Base-by-base conservation (phyloP, 495 filamentous ascomycete species). In the Venustampulla echinocandica region DNA sequence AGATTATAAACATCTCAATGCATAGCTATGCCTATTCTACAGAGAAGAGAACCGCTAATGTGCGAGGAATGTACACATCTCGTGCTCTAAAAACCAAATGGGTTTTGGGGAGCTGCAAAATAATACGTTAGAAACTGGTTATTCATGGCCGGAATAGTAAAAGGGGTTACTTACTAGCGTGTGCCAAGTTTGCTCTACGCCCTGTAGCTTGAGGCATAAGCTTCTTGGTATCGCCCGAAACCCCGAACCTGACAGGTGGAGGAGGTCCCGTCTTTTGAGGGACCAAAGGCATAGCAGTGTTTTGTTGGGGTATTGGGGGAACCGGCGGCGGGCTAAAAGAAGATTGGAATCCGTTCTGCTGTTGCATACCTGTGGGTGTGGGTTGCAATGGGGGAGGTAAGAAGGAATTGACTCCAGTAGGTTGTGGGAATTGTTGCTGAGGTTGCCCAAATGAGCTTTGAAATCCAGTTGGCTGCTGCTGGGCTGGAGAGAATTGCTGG, bases 201-300 rank as follows among this genome's bases (percentile, higher is more conserved):
- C 92, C 93, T 20, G 92, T 98, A 18, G 89, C 76, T 69, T 98
- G 92, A 23, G 90, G 85, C 49, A 77, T 75, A 56, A 97, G 66
- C 61, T 86, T 90, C 63, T 87, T 87, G 9, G 68, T 68, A 27
- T 77, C 80, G 15, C 66, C 66, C 52, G 73, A 69, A 36, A 95
- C 82, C 18, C 92, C 92, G 57, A 98, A 98, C 50, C 88, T 72
- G 15, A 98, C 77, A 14, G 88, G 80, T 23, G 92, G 92, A 24
- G 92, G 68, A n/a, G 92, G 93, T 0, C 92, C 92, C 2, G 92
- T 98, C 71, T 89, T 83, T 64, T 98, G 92, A 24, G 92, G 81
- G 38, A 80, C 63, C 46, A 98, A 67, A 23, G 82, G 81, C 6
- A 70, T 61, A 30, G 68, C 59, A 2, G 67, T 80, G 4, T 69